Percentiles rank a stretch among this genome's conserved stretches.
phyloP scores from a whole-genome alignment of 2,329 filamentous ascomycete species.

The Fusarium poae region DNA sequence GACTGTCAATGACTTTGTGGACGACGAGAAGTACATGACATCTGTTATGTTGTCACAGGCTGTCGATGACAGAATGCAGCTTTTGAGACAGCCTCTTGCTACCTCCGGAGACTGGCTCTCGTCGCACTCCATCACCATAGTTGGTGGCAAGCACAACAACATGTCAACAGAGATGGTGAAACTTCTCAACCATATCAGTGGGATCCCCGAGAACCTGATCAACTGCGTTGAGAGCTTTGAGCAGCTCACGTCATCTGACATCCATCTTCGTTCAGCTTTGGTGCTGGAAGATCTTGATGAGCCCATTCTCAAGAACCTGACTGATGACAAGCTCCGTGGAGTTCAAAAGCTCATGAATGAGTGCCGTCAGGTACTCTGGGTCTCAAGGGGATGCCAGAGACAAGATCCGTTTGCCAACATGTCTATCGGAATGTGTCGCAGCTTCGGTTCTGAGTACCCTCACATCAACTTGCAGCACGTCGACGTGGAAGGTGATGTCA shows the following conservation, averaged over 20 bases:
- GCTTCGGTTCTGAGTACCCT: slow-evolving; percentile 11
- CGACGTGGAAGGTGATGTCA: slow-evolving; percentile 1
- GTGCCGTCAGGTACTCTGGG: slow-evolving; percentile 2
- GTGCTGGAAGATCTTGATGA: slow-evolving; percentile 18
- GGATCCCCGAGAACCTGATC: not conserved
- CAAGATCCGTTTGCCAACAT: slow-evolving; percentile 17
- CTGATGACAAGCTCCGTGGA: slow-evolving; percentile 5
- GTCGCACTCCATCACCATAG: not conserved
- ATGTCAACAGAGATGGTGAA: not conserved
- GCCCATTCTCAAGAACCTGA: slow-evolving; percentile 10
- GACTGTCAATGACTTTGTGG: slow-evolving; percentile 11
- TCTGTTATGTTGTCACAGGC: slow-evolving; percentile 9
- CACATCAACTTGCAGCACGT: slow-evolving; percentile 20
- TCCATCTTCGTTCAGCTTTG: not conserved
- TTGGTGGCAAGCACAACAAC: not conserved
- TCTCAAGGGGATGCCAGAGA: slow-evolving; percentile 11
- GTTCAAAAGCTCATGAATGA: slow-evolving; percentile 13
- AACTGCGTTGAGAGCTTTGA: not conserved
- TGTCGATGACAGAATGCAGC: not conserved
- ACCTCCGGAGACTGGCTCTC: not conserved
- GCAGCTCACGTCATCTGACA: not conserved
- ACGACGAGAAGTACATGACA: slow-evolving; percentile 8
- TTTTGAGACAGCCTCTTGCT: slow-evolving; percentile 2
- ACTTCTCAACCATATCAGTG: not conserved
- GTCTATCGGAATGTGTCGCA: slow-evolving; percentile 20